Conservation (phyloP, 108 stramenopile genomes). For the Skeletonema marinoi region DNA sequence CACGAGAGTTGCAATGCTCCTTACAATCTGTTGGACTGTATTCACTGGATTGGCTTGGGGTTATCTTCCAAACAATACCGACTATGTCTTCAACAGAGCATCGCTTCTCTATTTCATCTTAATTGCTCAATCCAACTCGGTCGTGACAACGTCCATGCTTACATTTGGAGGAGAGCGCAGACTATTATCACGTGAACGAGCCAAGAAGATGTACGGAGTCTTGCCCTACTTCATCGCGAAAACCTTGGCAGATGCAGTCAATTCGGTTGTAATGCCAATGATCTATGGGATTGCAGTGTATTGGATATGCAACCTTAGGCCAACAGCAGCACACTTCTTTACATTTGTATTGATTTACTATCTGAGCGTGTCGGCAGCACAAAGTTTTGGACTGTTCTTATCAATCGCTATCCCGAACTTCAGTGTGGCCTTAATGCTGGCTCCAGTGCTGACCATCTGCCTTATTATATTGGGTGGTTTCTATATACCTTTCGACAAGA, state of each 20-base stretch:
- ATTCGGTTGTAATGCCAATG: conserved; percentile 62
- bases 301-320: conserved; percentile 62
- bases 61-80: conserved; percentile 61
- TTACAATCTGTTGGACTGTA: conserved; percentile 55
- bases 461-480: conserved; percentile 77
- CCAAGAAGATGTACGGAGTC: conserved; percentile 86
- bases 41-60: conserved; percentile 72
- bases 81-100: conserved; percentile 62
- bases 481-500: conserved; percentile 69
- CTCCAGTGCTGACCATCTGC: conserved; percentile 71
- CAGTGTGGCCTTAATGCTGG: conserved; percentile 60
- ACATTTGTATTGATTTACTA: conserved; percentile 66
- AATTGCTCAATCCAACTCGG: conserved; percentile 55
- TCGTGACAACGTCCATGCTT: conserved; percentile 59
- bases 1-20: conserved; percentile 51
- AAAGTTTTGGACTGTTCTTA: conserved; percentile 71
- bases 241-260: conserved; percentile 71
- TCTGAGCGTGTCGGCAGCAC: conserved; percentile 67
- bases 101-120: conserved; percentile 79
- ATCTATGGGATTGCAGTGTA: conserved; percentile 64
- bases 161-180: conserved; percentile 70
- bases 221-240: conserved; percentile 79
- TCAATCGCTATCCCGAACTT: conserved; percentile 62
- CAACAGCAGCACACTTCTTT: conserved; percentile 49
- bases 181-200: conserved; percentile 68